A percentile compares a stretch with the other conserved stretches of the same genome.
Evolutionary conservation across 169 alveolate genomes (phyloP).

Genomic region (Eimeria acervulina): DNA sequence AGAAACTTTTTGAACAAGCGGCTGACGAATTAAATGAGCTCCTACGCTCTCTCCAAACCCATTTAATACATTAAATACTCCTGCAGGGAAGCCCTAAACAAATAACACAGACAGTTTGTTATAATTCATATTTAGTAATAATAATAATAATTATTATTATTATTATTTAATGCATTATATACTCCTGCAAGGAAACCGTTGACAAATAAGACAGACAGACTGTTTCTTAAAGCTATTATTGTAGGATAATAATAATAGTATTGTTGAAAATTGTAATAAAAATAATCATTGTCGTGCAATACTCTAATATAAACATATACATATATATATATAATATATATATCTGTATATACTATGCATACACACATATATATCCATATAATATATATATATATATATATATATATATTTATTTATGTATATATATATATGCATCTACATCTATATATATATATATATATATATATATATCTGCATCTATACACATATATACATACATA

Average conservation of each 20-base stretch:
- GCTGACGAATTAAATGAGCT: conserved; percentile 86
- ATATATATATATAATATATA: not conserved
- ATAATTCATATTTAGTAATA: too few relatives aligned
- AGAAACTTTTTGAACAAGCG: conserved; percentile 89
- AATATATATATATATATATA: not conserved
- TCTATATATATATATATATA: not conserved
- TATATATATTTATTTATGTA: not conserved
- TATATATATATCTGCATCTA: not conserved
- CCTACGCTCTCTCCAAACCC: conserved; percentile 93
- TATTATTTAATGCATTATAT: too few relatives aligned
- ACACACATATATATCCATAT: not conserved
- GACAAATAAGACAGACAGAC: too few relatives aligned
- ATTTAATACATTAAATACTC: conserved; percentile 91
- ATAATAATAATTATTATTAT: too few relatives aligned
- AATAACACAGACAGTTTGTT: too few relatives aligned
- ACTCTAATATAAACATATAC: too few relatives aligned
- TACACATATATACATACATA: not conserved
- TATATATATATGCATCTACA: not conserved
- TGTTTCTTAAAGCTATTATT: too few relatives aligned
- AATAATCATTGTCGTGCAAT: too few relatives aligned
- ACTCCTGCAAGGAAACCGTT: too few relatives aligned
- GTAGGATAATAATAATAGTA: too few relatives aligned
- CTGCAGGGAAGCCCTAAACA: conserved; percentile 91
- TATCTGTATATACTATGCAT: not conserved
- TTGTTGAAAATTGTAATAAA: too few relatives aligned